Percentiles rank a stretch among this genome's conserved stretches.
These are phyloP conservation scores for Simplicillium sp. DNA, from an alignment of 2,329 filamentous ascomycete species.

Conservation along the genomic window DNA sequence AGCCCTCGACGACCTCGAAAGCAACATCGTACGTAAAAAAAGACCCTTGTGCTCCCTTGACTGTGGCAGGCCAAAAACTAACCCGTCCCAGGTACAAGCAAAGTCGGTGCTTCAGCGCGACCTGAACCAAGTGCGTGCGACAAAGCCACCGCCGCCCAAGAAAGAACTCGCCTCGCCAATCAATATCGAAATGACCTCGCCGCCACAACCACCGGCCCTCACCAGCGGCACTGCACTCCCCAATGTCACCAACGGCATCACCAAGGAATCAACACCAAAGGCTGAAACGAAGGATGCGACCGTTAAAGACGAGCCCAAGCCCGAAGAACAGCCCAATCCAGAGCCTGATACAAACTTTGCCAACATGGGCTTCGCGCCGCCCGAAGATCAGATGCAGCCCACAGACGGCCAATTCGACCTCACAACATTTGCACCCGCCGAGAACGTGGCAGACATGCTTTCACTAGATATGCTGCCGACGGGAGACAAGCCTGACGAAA, in stretches of 20 bases:
- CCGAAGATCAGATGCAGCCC: constrained; percentile 14
- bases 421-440: constrained; percentile 28
- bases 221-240: constrained; percentile 26
- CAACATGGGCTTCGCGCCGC: constrained; percentile 42
- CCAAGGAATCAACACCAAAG: constrained; percentile 6
- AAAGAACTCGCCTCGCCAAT: constrained; percentile 24
- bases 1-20: constrained; percentile 46
- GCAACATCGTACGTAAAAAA: constrained; percentile 48
- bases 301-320: constrained; percentile 9
- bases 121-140: constrained; percentile 28
- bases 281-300: constrained; percentile 12
- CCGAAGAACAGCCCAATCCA: constrained; percentile 1
- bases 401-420: constrained; percentile 34
- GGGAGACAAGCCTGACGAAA: constrained; percentile 8
- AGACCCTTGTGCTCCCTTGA: constrained; percentile 11
- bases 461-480: constrained; percentile 19
- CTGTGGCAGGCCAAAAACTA: not conserved
- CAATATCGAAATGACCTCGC: constrained; percentile 25
- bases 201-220: constrained; percentile 7
- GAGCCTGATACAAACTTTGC: constrained; percentile 35
- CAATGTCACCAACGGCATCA: constrained; percentile 34
- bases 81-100: constrained; percentile 26
- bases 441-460: constrained; percentile 19
- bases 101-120: constrained; percentile 49
- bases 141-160: constrained; percentile 18